These are phyloP conservation scores for Linnemannia elongata DNA, from an alignment of 192 early-diverging fungal genomes.

Conservation along the genomic window DNA sequence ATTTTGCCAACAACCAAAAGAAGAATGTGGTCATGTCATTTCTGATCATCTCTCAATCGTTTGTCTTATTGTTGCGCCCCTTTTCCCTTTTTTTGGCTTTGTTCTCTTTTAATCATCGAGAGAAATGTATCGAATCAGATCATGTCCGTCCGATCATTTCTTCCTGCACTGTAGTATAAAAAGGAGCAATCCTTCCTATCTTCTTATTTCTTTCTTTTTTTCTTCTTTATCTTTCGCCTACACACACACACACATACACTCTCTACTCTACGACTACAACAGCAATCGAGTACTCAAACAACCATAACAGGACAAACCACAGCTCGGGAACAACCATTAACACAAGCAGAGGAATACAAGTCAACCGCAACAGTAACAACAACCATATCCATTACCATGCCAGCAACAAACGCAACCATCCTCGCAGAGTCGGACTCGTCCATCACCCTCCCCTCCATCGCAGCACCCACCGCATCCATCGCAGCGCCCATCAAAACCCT, in stretches of 20 bases:
- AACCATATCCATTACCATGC: slow-evolving; percentile 14
- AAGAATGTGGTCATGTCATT: not conserved
- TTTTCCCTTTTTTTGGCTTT: not conserved
- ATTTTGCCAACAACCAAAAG: slow-evolving; percentile 16
- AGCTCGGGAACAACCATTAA: not conserved
- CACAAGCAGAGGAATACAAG: not conserved
- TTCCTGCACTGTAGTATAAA: not conserved
- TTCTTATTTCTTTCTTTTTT: not conserved
- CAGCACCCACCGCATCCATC: not conserved
- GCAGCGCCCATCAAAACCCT: slow-evolving; percentile 18
- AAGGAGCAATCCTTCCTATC: not conserved
- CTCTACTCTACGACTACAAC: not conserved
- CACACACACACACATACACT: not conserved
- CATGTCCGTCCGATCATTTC: not conserved
- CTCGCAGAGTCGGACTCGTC: not conserved
- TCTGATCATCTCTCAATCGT: not conserved
- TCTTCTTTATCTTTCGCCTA: not conserved
- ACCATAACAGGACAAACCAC: not conserved
- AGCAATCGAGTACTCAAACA: too few species aligned
- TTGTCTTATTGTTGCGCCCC: not conserved
- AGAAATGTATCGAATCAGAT: not conserved
- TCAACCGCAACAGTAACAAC: not conserved
- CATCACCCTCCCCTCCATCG: not conserved
- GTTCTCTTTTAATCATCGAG: not conserved
- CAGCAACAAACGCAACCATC: slow-evolving; percentile 19